Base-by-base conservation (phyloP, 352 stramenopile genomes). In the Phytophthora aleatoria region DNA sequence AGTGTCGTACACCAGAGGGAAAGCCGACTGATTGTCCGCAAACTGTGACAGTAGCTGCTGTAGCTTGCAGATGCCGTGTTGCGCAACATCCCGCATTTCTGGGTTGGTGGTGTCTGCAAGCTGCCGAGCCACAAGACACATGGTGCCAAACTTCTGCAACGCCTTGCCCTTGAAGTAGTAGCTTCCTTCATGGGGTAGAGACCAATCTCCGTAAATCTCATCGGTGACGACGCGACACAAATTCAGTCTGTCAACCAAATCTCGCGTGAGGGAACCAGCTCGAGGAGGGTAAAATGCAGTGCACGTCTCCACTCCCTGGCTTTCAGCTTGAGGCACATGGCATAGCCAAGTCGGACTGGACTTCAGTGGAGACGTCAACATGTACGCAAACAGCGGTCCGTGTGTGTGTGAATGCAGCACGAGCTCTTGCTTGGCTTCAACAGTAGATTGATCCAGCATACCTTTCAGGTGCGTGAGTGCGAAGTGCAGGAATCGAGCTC, bases 151-250 rank as follows among this genome's bases (percentile, higher is more conserved):
- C 68, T 92, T 92, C 51, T 94, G 86, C 20, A 92, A 55, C 10
- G 76, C 56, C 39, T 94, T 94, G 43, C 86, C 84, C 56, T 91
- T 92, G 61, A 94, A 94, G 73, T 94, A 94, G 66, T 94, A 94
- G 60, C 82, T 91, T 26, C 77, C 84, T 66, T 90, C 77, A 26
- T 71, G 66, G 6, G 81, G 81, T 39, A 92, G 54, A 7, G 73
- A 41, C 86, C 86, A 95, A 31, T 89, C 69, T n/a, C 70, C 75
- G 24, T 92, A 36, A 52, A 93, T 90, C 69, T 93, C 82, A 31
- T 90, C 73, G 0, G 57, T 57, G 2, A 92, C 64, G 2, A 91
- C 61, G 5, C 69, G 67, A 31, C 63, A 82, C 12, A 89, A 64
- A 26, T 76, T 67, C 10, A 83, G 42, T 9, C 43, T 57, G 15